Conservation (phyloP, 2,329 filamentous ascomycete species). For the Colletotrichum sp. region DNA sequence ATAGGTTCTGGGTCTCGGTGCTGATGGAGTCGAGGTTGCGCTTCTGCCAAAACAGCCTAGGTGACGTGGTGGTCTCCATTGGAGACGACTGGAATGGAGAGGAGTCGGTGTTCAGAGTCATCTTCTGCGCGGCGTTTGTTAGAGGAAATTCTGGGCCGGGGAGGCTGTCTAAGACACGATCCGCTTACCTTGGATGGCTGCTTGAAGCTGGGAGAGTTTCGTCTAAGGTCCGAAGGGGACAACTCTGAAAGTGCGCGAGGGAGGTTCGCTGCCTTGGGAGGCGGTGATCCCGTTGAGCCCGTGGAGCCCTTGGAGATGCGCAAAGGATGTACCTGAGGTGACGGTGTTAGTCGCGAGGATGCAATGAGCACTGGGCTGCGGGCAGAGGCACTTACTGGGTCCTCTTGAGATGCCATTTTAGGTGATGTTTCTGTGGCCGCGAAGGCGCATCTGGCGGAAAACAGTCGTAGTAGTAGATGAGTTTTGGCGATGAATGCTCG, state of each 20-base stretch:
- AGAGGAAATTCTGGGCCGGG: constrained; percentile 25
- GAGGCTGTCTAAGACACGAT: constrained; percentile 23
- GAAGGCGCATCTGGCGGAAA: constrained; percentile 5
- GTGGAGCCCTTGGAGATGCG: constrained; percentile 75
- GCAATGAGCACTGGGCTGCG: background rate
- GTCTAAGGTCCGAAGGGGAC: constrained; percentile 80
- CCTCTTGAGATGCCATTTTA: constrained; percentile 22
- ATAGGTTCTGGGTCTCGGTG: constrained; percentile 74
- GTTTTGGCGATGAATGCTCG: background rate
- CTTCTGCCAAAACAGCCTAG: constrained; percentile 91
- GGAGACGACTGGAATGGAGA: constrained; percentile 89
- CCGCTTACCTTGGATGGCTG: constrained; percentile 74
- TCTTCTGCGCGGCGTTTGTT: constrained; percentile 58
- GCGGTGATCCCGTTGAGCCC: constrained; percentile 54
- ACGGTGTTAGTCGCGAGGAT: background rate
- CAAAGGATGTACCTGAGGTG: constrained; percentile 72
- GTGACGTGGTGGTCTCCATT: constrained; percentile 70
- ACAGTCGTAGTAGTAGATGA: background rate
- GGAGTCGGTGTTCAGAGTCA: constrained; percentile 72
- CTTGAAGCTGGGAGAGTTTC: constrained; percentile 93
- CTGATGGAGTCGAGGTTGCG: constrained; percentile 63
- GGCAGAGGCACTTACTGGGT: constrained; percentile 14
- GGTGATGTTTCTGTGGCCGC: background rate
- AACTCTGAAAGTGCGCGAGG: constrained; percentile 88
- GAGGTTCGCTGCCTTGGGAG: constrained; percentile 66